Conservation (phyloP, 768 basidiomycete species). For the Sarcomyxa edulis region DNA sequence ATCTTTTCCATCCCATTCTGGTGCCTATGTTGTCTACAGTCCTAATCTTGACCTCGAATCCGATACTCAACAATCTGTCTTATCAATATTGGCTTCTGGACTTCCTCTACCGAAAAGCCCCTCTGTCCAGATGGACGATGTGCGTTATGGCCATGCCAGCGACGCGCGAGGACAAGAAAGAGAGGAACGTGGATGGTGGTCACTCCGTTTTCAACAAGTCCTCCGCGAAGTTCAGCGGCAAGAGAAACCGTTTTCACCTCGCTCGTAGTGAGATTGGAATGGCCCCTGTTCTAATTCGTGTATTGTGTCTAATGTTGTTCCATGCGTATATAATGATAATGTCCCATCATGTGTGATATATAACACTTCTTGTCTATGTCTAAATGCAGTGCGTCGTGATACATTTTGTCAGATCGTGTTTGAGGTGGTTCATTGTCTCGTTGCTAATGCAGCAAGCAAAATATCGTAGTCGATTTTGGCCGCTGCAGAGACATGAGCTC, state of each 20-base stretch:
- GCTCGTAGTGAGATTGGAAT: too few relatives aligned
- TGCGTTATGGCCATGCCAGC: slow-evolving; percentile 5
- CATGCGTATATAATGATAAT: too few relatives aligned
- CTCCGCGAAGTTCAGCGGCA: slow-evolving; percentile 45
- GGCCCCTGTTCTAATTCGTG: too few relatives aligned
- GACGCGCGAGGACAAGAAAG: slow-evolving; percentile 39
- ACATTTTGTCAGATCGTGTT: too few relatives aligned
- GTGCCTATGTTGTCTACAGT: slow-evolving; percentile 11
- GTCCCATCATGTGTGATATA: too few relatives aligned
- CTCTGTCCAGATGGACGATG: slow-evolving; percentile 46
- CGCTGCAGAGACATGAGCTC: slow-evolving; percentile 24
- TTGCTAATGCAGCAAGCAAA: slow-evolving; percentile 50
- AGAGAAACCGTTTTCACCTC: slow-evolving; percentile 13
- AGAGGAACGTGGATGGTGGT: slow-evolving; percentile 76
- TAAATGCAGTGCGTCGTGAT: too few relatives aligned
- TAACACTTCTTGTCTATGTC: too few relatives aligned
- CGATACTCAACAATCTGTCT: slow-evolving; percentile 27
- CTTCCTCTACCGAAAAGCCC: slow-evolving; percentile 70
- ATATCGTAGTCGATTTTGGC: slow-evolving; percentile 63
- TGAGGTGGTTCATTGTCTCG: slow-evolving; percentile 14
- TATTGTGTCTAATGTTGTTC: too few relatives aligned
- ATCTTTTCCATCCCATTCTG: slow-evolving; percentile 19
- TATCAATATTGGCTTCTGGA: slow-evolving; percentile 34
- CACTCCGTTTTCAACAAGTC: slow-evolving; percentile 58
- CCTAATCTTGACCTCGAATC: slow-evolving; percentile 18